phyloP scores from a whole-genome alignment of 2,329 filamentous ascomycete genomes.

The Colletotrichum chrysophilum region DNA sequence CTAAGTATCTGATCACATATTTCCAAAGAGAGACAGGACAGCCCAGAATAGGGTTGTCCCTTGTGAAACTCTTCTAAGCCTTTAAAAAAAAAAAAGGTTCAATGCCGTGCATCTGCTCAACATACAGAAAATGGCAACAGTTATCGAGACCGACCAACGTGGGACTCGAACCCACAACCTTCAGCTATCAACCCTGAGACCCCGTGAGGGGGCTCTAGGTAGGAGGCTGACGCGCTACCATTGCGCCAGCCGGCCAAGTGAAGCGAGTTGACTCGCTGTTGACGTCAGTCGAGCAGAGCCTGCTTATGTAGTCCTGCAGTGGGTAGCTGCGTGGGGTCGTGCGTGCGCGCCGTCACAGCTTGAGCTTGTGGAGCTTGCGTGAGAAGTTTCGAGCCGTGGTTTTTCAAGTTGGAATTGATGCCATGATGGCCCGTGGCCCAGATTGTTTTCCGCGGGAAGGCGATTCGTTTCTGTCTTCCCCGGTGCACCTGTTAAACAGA shows the following conservation, averaged over 20 bases:
- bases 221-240: constrained; percentile 23
- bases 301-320: not conserved
- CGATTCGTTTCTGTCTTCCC: not conserved
- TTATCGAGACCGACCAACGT: constrained; percentile 8
- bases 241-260: constrained; percentile 20
- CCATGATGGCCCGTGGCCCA: not conserved
- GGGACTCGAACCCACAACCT: constrained; percentile 23
- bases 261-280: not conserved
- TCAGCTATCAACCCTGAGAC: not conserved
- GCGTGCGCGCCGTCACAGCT: not conserved
- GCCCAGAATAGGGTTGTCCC: no score
- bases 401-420: not conserved
- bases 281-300: not conserved
- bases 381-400: not conserved
- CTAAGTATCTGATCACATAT: no score
- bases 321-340: not conserved
- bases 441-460: not conserved
- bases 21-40: no score
- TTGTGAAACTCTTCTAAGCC: no score
- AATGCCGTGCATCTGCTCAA: no score
- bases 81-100: no score
- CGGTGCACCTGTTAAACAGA: not conserved
- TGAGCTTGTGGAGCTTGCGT: not conserved
- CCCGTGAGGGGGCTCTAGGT: not conserved
- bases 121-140: not conserved